phyloP scores from a whole-genome alignment of 257 asterid genomes.

The Voacanga thouarsii region DNA sequence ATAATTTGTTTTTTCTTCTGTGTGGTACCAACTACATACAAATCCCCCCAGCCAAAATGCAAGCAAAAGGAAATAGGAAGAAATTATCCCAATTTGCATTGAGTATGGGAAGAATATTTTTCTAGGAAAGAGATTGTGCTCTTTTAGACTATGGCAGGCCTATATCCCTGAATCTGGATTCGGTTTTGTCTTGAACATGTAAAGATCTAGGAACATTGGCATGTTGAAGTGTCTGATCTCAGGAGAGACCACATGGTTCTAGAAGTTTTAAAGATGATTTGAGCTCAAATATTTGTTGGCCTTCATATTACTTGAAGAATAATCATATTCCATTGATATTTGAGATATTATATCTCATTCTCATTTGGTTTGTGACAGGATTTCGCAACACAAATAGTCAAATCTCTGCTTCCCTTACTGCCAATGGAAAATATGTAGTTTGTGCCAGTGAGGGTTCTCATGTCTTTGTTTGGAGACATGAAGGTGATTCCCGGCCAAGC shows the following conservation, averaged over 20 bases:
- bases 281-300: neutral
- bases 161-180: too few relatives aligned
- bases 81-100: too few relatives aligned
- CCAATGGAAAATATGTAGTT: conserved; percentile 76
- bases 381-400: conserved; percentile 87
- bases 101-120: too few relatives aligned
- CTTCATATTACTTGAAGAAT: neutral
- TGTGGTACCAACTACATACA: too few relatives aligned
- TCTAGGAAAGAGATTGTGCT: neutral
- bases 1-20: too few relatives aligned
- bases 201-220: neutral
- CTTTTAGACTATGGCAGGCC: too few relatives aligned
- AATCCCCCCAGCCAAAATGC: neutral
- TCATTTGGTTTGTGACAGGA: conserved; percentile 41
- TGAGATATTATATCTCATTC: neutral
- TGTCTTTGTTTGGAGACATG: conserved; percentile 94
- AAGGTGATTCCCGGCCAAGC: conserved; percentile 72
- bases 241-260: neutral
- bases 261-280: neutral
- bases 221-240: neutral
- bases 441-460: conserved; percentile 94
- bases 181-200: neutral
- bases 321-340: neutral
- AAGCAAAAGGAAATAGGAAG: neutral
- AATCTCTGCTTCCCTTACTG: conserved; percentile 83